phyloP scores from a whole-genome alignment of 73 alveolate genomes.

The Tetrahymena malaccensis region DNA sequence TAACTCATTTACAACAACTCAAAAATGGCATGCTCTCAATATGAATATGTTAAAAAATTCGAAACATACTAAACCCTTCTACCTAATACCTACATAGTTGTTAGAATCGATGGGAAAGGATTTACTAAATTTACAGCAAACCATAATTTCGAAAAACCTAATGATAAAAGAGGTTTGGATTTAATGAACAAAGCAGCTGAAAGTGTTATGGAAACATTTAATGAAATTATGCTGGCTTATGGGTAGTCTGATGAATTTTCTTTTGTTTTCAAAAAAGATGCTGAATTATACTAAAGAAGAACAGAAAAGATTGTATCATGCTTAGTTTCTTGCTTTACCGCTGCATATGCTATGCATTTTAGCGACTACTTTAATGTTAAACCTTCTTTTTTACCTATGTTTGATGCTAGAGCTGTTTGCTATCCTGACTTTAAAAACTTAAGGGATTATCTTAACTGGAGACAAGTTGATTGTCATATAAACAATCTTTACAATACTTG shows the following conservation, averaged over 20 bases:
- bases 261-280: conserved; percentile 73
- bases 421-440: conserved; percentile 89
- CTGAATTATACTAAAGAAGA: conserved; percentile 25
- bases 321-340: conserved; percentile 75
- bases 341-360: conserved; percentile 84
- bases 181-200: conserved; percentile 84
- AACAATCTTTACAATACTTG: conserved; percentile 89
- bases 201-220: conserved; percentile 79
- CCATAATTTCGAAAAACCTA: conserved; percentile 91
- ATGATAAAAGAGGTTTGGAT: conserved; percentile 73
- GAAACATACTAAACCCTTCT: conserved; percentile 68
- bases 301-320: conserved; percentile 73
- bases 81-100: conserved; percentile 84
- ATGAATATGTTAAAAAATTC: conserved; percentile 93
- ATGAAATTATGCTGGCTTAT: conserved; percentile 87
- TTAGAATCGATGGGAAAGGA: conserved; percentile 94
- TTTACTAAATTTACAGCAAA: conserved; percentile 81
- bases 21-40: conserved; percentile 82
- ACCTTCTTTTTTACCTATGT: conserved; percentile 72
- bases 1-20: neutral
- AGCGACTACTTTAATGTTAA: conserved; percentile 31
- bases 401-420: conserved; percentile 92
- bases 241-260: conserved; percentile 97
- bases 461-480: conserved; percentile 94
- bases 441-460: conserved; percentile 87